Base-by-base conservation (phyloP, 2,329 filamentous ascomycete genomes). In the Colletotrichum shisoi region DNA sequence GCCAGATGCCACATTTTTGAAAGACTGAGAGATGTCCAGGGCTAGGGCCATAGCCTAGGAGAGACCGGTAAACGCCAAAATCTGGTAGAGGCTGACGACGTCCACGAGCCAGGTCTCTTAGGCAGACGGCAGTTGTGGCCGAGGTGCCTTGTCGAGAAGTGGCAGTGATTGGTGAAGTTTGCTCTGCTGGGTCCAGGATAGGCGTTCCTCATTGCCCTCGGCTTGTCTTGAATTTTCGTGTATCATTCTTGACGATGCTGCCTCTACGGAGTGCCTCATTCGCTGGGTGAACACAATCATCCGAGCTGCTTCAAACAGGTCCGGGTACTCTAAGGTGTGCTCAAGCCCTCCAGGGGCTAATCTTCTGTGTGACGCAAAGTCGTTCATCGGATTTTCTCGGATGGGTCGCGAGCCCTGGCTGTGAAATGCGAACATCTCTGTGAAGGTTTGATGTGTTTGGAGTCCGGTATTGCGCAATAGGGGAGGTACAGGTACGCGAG, bases 1-100 rank as follows among this genome's bases (percentile, higher is more conserved):
- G 9, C 80, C 81, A 11, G 27, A 31, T 8, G 27, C 24, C 11
- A 52, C 19, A 44, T 61, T 21, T 15, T 37, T 42, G 15, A 68
- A 57, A 15, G 62, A 61, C 11, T 45, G 2, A 7, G 54, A 44
- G 21, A 65, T 61, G 3, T n/a, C 44, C 12, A 64, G 42, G 17
- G 49, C 56, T 5, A 54, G 49, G 13, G 51, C 62, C 8, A 65
- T 45, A 21, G 37, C 49, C n/a, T 66, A 49, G 31, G 56, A 42
- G 24, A 56, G 19, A 17, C 44, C 19, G 21, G 56, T 49, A 17
- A 66, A 61, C 54, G 53, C 65, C n/a, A 57, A 53, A 4, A 53
- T 19, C 37, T 56, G 54, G 19, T 58, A 42, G 17, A 63, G 53
- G 21, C 52, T 42, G 31, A 57, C 19, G 7, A 63, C 31, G 2